A percentile compares a stretch with the other conserved stretches of the same genome.
phyloP scores from a whole-genome alignment of 2,329 filamentous ascomycete species.

The Botrytis tulipae region DNA sequence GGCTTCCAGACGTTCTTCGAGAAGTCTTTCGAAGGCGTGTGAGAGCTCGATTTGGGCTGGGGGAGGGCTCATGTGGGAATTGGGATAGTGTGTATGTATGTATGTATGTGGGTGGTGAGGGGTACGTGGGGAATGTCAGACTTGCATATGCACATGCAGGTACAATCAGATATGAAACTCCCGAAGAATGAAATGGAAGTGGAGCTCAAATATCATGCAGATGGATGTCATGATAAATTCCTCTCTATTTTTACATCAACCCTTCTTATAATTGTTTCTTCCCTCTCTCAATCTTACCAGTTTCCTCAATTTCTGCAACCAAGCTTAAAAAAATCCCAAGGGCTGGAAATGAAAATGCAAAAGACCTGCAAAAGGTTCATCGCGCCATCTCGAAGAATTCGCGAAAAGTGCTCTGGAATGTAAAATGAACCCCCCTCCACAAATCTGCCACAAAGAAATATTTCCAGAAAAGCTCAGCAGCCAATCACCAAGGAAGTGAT shows the following conservation, averaged over 20 bases:
- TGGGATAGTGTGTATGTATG: not conserved
- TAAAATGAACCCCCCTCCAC: not conserved
- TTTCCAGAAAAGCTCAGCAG: not conserved
- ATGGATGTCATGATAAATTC: conserved; percentile 1
- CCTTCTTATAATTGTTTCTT: not conserved
- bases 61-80: conserved; percentile 4
- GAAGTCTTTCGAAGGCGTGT: conserved; percentile 17
- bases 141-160: conserved; percentile 17
- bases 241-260: conserved; percentile 13
- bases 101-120: not conserved
- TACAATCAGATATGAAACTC: not conserved
- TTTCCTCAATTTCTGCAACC: not conserved
- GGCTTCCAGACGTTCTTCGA: conserved; percentile 11
- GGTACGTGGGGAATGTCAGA: conserved; percentile 9
- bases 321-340: not conserved
- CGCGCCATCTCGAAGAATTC: conserved; percentile 6
- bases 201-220: not conserved
- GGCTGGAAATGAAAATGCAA: conserved; percentile 9
- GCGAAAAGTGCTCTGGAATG: conserved; percentile 9
- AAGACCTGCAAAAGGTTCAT: not conserved
- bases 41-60: conserved; percentile 12
- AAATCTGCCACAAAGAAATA: conserved; percentile 2
- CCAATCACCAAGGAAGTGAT: conserved; percentile 4
- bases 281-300: not conserved
- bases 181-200: conserved; percentile 10